Conservation (phyloP, 2,329 filamentous ascomycete species). For the Penicillium sp. region DNA sequence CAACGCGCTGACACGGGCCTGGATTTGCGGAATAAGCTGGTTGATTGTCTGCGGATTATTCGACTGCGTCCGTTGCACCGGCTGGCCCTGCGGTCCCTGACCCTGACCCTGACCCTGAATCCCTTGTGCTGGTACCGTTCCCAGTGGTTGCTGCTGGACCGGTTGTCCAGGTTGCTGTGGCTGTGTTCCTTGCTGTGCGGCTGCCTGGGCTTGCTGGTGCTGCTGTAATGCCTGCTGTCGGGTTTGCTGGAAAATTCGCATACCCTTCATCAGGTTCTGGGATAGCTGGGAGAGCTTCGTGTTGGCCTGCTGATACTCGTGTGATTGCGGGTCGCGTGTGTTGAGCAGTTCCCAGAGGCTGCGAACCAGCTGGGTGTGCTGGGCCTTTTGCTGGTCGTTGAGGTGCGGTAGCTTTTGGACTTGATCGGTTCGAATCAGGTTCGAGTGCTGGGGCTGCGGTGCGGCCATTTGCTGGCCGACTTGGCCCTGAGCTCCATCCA, state of each 20-base stretch:
- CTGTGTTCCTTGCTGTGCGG: conserved; percentile 8
- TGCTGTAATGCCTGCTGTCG: conserved; percentile 34
- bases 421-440: conserved; percentile 51
- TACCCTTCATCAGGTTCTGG: conserved; percentile 50
- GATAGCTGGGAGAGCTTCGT: conserved; percentile 52
- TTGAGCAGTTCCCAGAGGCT: conserved; percentile 54
- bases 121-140: background rate
- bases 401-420: conserved; percentile 53
- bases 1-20: conserved; percentile 45
- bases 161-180: conserved; percentile 18
- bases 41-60: conserved; percentile 40
- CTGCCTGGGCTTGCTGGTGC: conserved; percentile 10
- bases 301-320: conserved; percentile 50
- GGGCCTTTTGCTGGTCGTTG: conserved; percentile 52
- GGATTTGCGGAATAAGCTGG: conserved; percentile 46
- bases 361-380: conserved; percentile 53
- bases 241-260: conserved; percentile 46
- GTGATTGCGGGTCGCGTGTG: conserved; percentile 46
- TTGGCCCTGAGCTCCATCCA: conserved; percentile 36
- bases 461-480: conserved; percentile 32
- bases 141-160: background rate
- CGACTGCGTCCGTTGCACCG: conserved; percentile 32
- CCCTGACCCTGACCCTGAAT: conserved; percentile 12
- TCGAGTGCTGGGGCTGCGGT: conserved; percentile 42
- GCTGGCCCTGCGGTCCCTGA: conserved; percentile 20